Percentiles rank a stretch among this genome's conserved stretches.
Conservation (phyloP, 805 yeast genomes). For the Schizosaccharomyces octosporus region DNA sequence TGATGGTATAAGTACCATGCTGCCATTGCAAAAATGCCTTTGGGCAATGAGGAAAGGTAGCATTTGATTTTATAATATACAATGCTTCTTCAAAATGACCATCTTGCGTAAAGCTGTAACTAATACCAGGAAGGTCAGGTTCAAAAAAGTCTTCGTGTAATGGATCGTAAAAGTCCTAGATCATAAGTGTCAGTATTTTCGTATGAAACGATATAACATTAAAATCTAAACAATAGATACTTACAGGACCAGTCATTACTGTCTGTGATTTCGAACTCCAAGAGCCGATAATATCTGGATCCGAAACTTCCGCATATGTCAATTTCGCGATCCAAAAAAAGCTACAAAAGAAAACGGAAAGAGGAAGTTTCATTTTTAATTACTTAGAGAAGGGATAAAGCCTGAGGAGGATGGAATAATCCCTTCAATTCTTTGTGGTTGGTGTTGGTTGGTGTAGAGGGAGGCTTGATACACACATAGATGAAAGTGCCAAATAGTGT, state of each 20-base stretch:
- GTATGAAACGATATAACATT: background rate
- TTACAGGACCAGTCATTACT: conserved; percentile 76
- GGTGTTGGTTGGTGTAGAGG: too few species aligned
- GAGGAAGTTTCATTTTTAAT: background rate
- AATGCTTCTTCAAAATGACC: conserved; percentile 79
- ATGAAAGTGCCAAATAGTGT: too few species aligned
- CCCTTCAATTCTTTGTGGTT: too few species aligned
- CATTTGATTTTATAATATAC: conserved; percentile 48
- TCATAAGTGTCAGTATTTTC: background rate
- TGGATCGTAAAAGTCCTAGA: conserved; percentile 57
- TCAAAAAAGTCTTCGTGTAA: conserved; percentile 82
- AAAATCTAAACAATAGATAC: conserved; percentile 1
- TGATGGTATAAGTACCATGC: conserved; percentile 57
- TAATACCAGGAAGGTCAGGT: conserved; percentile 86
- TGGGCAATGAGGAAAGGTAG: conserved; percentile 56
- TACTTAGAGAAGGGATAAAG: too few species aligned
- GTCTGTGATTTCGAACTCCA: conserved; percentile 88
- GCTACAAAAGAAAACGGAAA: background rate
- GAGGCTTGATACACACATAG: too few species aligned
- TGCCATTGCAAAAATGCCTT: conserved; percentile 61
- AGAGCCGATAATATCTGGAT: conserved; percentile 29
- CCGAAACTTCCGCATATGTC: background rate
- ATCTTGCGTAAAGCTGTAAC: conserved; percentile 78
- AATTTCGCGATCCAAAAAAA: background rate
- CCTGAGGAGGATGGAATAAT: too few species aligned